Conservation (phyloP, 106 monocot genomes). For the Platanthera guangdongensis region DNA sequence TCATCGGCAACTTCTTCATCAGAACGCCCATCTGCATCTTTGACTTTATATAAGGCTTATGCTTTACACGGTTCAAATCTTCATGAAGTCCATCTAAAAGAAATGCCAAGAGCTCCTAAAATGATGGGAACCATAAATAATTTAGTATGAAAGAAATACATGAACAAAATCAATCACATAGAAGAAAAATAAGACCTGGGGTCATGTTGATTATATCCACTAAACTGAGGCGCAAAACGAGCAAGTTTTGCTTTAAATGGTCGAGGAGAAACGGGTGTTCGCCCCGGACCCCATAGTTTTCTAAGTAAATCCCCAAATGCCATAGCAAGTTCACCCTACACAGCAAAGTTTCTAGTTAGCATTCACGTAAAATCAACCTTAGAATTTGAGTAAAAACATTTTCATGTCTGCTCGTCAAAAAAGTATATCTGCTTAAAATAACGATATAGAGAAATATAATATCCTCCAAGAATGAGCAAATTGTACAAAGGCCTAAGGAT, state of each 20-base stretch:
- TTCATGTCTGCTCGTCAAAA: not conserved
- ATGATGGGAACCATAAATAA: not conserved
- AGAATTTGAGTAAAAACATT: not conserved
- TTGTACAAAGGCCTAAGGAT: not conserved
- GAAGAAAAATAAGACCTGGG: conserved; percentile 53
- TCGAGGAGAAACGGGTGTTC: conserved; percentile 82
- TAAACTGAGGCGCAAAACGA: conserved; percentile 97
- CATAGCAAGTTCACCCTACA: conserved; percentile 94
- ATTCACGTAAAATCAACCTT: not conserved
- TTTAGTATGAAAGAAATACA: not conserved
- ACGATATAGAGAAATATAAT: not conserved
- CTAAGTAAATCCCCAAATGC: conserved; percentile 95
- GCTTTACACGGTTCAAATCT: conserved; percentile 94
- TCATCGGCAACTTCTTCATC: conserved; percentile 99
- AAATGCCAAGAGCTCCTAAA: conserved; percentile 96
- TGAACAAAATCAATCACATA: conserved; percentile 2
- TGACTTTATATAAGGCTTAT: conserved; percentile 90
- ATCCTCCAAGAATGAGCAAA: not conserved
- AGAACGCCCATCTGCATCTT: conserved; percentile 90
- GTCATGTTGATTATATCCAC: conserved; percentile 98
- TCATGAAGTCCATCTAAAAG: conserved; percentile 98
- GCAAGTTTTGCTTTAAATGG: conserved; percentile 98
- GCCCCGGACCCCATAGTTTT: conserved; percentile 90
- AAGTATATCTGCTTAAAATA: not conserved
- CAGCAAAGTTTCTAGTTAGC: conserved; percentile 11